Percentiles rank a stretch among this genome's conserved stretches.
phyloP scores from a whole-genome alignment of 2,329 filamentous ascomycete genomes.

The Diaporthe velutina region DNA sequence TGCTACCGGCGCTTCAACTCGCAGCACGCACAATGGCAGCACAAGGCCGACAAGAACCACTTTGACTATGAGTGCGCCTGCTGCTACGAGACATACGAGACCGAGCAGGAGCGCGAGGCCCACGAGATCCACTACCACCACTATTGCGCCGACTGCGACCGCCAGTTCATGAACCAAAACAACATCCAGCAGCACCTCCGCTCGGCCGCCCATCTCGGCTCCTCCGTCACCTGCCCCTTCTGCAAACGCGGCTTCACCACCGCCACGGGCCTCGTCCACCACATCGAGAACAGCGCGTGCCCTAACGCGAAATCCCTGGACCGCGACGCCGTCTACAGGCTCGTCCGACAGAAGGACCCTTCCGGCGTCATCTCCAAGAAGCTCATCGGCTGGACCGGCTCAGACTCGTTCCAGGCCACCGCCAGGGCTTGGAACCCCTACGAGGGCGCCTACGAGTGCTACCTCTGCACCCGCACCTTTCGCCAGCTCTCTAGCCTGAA shows the following conservation, averaged over 20 bases:
- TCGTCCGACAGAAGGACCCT: constrained; percentile 61
- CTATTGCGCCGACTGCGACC: constrained; percentile 36
- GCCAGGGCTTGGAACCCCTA: constrained; percentile 57
- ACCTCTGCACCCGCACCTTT: constrained; percentile 65
- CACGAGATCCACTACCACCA: constrained; percentile 33
- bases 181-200: constrained; percentile 64
- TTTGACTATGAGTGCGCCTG: constrained; percentile 18
- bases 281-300: constrained; percentile 70
- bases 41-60: constrained; percentile 30
- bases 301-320: constrained; percentile 57
- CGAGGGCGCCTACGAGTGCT: constrained; percentile 61
- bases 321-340: constrained; percentile 60
- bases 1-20: constrained; percentile 21
- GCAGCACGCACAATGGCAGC: constrained; percentile 17
- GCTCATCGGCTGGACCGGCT: constrained; percentile 59
- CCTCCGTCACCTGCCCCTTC: constrained; percentile 65
- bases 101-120: neutral
- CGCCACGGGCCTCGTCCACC: constrained; percentile 66
- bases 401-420: constrained; percentile 54
- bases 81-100: constrained; percentile 29
- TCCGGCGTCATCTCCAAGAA: constrained; percentile 63
- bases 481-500: constrained; percentile 53
- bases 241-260: constrained; percentile 61
- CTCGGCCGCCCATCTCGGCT: constrained; percentile 62
- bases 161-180: constrained; percentile 32